These are phyloP conservation scores for Saturnispora serradocipensis DNA, from an alignment of 805 yeast genomes.

Conservation along the genomic window DNA sequence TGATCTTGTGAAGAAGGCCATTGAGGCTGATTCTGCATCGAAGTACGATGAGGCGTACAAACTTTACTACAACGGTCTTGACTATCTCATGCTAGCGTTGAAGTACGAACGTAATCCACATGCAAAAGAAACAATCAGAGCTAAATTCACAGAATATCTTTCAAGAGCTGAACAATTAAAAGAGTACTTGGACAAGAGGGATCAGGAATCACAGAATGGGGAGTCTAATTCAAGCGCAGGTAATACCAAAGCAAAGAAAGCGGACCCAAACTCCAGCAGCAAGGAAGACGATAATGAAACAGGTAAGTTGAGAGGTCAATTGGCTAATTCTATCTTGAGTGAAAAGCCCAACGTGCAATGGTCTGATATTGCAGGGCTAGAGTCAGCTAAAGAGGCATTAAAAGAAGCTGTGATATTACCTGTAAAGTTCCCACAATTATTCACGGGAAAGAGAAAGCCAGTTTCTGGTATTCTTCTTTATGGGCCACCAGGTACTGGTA, in stretches of 20 bases:
- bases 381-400: conserved; percentile 88
- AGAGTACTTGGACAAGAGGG: conserved; percentile 67
- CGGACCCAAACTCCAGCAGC: conserved; percentile 26
- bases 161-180: conserved; percentile 91
- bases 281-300: conserved; percentile 63
- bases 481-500: conserved; percentile 98
- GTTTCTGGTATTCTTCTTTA: conserved; percentile 80
- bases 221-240: conserved; percentile 47
- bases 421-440: conserved; percentile 90
- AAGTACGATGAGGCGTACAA: conserved; percentile 91
- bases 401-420: conserved; percentile 97
- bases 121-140: conserved; percentile 79
- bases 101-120: conserved; percentile 89
- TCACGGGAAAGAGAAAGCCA: conserved; percentile 91
- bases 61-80: conserved; percentile 84
- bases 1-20: conserved; percentile 87
- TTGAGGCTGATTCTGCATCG: conserved; percentile 86
- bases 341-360: conserved; percentile 90
- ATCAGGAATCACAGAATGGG: conserved; percentile 36
- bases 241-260: conserved; percentile 46
- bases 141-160: conserved; percentile 85
- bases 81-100: conserved; percentile 89
- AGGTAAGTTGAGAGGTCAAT: conserved; percentile 81
- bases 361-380: conserved; percentile 95
- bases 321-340: conserved; percentile 82